Percentiles rank a stretch among this genome's conserved stretches.
These are phyloP conservation scores for Aspergillus sp. DNA, from an alignment of 2,329 filamentous ascomycete species.

Conservation along the genomic window DNA sequence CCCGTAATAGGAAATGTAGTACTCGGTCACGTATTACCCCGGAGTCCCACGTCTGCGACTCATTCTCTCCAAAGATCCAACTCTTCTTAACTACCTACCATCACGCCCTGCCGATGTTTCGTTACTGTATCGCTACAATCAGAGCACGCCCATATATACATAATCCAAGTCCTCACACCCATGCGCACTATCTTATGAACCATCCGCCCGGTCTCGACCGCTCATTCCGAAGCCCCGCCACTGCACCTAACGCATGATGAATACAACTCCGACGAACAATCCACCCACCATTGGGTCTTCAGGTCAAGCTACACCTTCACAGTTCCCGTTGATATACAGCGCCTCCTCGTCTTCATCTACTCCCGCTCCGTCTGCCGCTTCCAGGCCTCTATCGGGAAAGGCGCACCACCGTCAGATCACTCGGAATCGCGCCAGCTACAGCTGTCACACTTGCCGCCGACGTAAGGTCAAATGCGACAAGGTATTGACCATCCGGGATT, in stretches of 20 bases:
- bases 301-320: conserved; percentile 3
- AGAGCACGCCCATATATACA: not conserved
- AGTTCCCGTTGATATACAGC: conserved; percentile 6
- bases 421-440: conserved; percentile 47
- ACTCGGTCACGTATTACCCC: conserved; percentile 5
- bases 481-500: conserved; percentile 14
- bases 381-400: conserved; percentile 13
- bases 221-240: conserved; percentile 21
- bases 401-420: conserved; percentile 43
- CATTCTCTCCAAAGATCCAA: not conserved
- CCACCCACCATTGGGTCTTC: conserved; percentile 12
- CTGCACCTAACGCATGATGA: conserved; percentile 20
- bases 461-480: conserved; percentile 50
- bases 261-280: conserved; percentile 15
- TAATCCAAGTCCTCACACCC: not conserved
- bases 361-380: conserved; percentile 4
- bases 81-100: not conserved
- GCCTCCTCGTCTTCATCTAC: conserved; percentile 4
- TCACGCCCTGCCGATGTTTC: not conserved
- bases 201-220: conserved; percentile 9
- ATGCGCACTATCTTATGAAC: conserved; percentile 11
- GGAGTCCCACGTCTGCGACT: conserved; percentile 3
- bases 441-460: conserved; percentile 45
- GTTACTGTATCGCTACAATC: not conserved
- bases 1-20: no score